These are phyloP conservation scores for Chrysanthemum makinoi DNA, from an alignment of 129 eudicot genomes.

Conservation along the genomic window DNA sequence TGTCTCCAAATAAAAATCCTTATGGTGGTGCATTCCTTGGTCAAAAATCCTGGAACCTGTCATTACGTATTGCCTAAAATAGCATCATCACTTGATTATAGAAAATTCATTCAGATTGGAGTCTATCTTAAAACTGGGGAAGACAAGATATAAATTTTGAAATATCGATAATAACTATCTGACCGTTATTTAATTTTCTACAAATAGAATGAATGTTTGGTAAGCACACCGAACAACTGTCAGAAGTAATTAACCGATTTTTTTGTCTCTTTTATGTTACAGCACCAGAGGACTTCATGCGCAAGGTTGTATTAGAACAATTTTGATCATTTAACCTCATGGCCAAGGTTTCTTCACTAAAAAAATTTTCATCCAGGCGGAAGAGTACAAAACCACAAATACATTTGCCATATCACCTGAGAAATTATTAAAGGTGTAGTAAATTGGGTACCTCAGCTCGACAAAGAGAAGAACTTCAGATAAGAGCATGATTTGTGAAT, in stretches of 20 bases:
- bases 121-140: neutral
- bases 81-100: neutral
- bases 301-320: slow-evolving; percentile 61
- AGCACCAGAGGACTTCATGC: slow-evolving; percentile 92
- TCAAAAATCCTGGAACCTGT: no score
- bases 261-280: slow-evolving; percentile 23
- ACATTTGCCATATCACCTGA: slow-evolving; percentile 9
- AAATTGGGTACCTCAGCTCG: neutral
- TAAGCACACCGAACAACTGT: no score
- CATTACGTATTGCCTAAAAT: no score
- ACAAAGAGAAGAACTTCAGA: neutral
- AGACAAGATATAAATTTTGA: neutral
- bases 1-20: neutral
- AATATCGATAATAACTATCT: neutral
- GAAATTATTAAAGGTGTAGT: neutral
- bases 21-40: no score
- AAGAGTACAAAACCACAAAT: slow-evolving; percentile 19
- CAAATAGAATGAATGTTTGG: neutral
- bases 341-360: slow-evolving; percentile 8
- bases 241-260: neutral
- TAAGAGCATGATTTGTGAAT: neutral
- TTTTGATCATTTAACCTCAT: slow-evolving; percentile 37
- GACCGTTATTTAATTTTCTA: neutral
- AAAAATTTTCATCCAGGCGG: neutral
- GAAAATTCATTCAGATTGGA: neutral